Evolutionary conservation across 2,329 filamentous ascomycete genomes (phyloP).

Genomic region (Phaeosphaeriaceae sp.): DNA sequence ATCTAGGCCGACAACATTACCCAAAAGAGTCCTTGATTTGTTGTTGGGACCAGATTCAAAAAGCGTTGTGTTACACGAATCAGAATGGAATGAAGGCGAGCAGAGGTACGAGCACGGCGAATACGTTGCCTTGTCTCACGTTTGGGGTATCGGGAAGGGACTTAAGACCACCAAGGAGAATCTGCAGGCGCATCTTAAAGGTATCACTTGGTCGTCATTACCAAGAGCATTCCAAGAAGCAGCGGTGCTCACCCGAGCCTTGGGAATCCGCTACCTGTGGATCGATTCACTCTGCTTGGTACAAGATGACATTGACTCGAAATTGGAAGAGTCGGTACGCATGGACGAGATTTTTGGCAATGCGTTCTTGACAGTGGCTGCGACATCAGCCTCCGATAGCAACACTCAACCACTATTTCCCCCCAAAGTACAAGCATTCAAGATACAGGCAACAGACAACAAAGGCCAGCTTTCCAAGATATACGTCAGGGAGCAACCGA

Average conservation of each 20-base stretch:
- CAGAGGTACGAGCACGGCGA: slow-evolving; percentile 40
- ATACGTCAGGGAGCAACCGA: slow-evolving; percentile 44
- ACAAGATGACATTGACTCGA: slow-evolving; percentile 39
- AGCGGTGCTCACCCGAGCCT: slow-evolving; percentile 39
- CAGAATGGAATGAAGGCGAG: slow-evolving; percentile 32
- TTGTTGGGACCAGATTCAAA: slow-evolving; percentile 36
- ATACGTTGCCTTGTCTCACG: slow-evolving; percentile 42
- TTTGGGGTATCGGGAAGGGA: slow-evolving; percentile 38
- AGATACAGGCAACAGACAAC: slow-evolving; percentile 42
- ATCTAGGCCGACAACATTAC: slow-evolving; percentile 29
- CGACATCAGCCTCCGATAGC: slow-evolving; percentile 40
- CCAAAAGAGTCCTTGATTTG: slow-evolving; percentile 41
- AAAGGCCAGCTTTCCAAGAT: slow-evolving; percentile 40
- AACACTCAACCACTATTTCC: slow-evolving; percentile 36
- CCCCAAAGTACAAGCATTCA: slow-evolving; percentile 32
- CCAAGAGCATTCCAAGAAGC: slow-evolving; percentile 47
- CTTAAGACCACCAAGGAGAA: slow-evolving; percentile 38
- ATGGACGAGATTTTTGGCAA: slow-evolving; percentile 42
- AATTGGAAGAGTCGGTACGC: slow-evolving; percentile 32
- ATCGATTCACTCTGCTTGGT: slow-evolving; percentile 45
- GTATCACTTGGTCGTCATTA: slow-evolving; percentile 35
- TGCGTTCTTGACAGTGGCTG: slow-evolving; percentile 43
- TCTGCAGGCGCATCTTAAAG: slow-evolving; percentile 34
- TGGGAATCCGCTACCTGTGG: slow-evolving; percentile 48
- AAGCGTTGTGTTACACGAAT: slow-evolving; percentile 37